Evolutionary conservation across 495 filamentous ascomycete genomes (phyloP), one percentile per base, ranked within the genome.

Genomic region (Bacidia rubella): DNA sequence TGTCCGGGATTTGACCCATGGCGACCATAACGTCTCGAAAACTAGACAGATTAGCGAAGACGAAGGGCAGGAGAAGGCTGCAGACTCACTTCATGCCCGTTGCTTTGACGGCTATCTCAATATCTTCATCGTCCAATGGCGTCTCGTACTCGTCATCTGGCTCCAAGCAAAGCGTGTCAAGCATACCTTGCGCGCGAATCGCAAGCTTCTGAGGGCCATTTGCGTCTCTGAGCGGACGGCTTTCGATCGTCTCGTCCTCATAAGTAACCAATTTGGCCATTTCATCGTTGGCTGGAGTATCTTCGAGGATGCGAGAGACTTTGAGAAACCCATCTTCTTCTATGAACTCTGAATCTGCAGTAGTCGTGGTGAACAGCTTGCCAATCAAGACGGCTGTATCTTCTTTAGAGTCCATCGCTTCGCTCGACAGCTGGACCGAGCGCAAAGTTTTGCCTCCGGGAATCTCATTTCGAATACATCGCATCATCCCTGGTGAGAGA

Each of bases 81-180:
- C n/a, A n/a, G 42, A 42, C 48, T 40, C 41, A 56, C 57, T 50
- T 56, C 25, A 45, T 25, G 43, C 54, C 53, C 26, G 55, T 56
- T 22, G 54, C 54, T 23, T 56, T 56, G 48, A 56, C 47, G 19
- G 38, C 17, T 15, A 56, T 44, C 29, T 57, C 42, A 44, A 61
- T 29, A 20, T 54, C 26, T 25, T 55, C 58, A 45, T 53, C 32
- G 27, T 38, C 32, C 43, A 57, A 23, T 7, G 23, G 26, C 24
- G 15, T 49, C 20, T 27, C 20, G 23, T 25, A n/a, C 23, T 56
- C 23, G 12, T 62, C 47, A 26, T 56, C 60, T 9, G 61, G 51
- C 26, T 53, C 51, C 5, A 69, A 51, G 50, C 62, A 64, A 24
- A 60, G 58, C 22, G 65, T 57, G 27, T 68, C 58, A n/a, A 66